Base-by-base conservation (phyloP, 1,284 basidiomycete species). In the Apiotrichum sp. region DNA sequence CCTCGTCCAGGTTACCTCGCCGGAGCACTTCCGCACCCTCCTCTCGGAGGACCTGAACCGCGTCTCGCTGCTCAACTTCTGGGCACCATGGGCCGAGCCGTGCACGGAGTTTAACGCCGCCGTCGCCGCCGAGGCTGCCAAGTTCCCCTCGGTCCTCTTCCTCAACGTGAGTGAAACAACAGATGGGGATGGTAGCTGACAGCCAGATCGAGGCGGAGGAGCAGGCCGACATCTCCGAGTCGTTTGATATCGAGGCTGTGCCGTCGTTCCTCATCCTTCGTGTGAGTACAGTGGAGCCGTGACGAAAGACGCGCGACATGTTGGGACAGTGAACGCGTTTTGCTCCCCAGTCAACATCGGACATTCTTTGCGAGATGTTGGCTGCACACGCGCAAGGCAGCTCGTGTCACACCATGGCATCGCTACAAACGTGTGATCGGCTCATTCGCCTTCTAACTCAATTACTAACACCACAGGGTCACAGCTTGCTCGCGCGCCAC, bases 161-260 rank as follows among this genome's bases (percentile, higher is more conserved):
- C 78, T 95, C n/a, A 82, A 86, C 70, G 88, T 88, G 67, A 68
- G 80, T 70, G 47, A n/a, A n/a, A n/a, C n/a, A n/a, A n/a, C n/a
- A n/a, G n/a, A n/a, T n/a, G n/a, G n/a, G n/a, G n/a, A n/a, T n/a
- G n/a, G n/a, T n/a, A n/a, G n/a, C 31, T 4, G 11, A 16, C 29
- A n/a, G 39, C 7, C 70, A 92, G 86, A 88, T 98, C 40, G 91
- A 98, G 72, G 95, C 93, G 1, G 93, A 98, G 75, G 77, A 80
- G 14, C 85, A 91, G 66, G 76, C 83, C 11, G 95, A 98, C 54
- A 93, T 98, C 50, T 82, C 92, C 4, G 93, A 97, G 71, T 91
- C 89, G 6, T 98, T 98, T 67, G 87, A 93, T 34, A 83, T 98
- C 56, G 86, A 93, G 69, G 85, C 89, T 7, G 95, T 98, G 3